Evolutionary conservation across 805 yeast species (phyloP), one percentile per base, ranked within the genome.

Genomic region (Brettanomyces anomalus): DNA sequence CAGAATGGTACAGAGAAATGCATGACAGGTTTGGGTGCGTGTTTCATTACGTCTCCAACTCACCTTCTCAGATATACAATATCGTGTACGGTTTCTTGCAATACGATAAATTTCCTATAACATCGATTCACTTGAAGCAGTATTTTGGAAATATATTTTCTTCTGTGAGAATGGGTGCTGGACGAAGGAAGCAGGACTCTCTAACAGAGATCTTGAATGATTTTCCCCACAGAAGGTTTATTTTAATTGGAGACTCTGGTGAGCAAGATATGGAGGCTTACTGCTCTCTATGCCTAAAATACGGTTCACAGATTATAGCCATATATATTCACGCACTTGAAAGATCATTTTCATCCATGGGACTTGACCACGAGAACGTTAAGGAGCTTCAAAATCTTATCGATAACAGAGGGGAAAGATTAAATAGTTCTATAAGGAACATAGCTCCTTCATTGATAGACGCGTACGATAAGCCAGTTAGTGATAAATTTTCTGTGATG

Each of bases 241-340:
- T 93, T 19, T 66, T 95, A 40, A 73, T 93, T 14, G 99, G 99
- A 28, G 99, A 93, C 58, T 82, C 96, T 2, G 97, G 97, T 2
- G 98, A 93, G 57, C 82, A 81, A 49, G 99, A 93, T 64, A 66
- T 90, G 36, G 98, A 94, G 55, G 95, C 97, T 0, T 93, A 93
- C 58, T 71, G 77, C 5, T 81, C 81, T 21, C 64, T 88, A 30
- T 85, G 94, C 0, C 62, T 67, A 33, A 49, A 57, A 28, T 76
- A 66, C 52, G 95, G 96, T 0, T 63, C 67, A 4, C 81, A 77
- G 47, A 68, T 93, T 0, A 49, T 73, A 18, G 94, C 83, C 1
- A 85, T 93, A 4, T 89, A 77, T 57, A 84, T 93, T 31, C 67
- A 97, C 35, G 85, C 84, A 39, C 85, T 94, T 5, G 72, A 73